Evolutionary conservation across 2,329 filamentous ascomycete species (phyloP).

Genomic region (Dothistroma pini): DNA sequence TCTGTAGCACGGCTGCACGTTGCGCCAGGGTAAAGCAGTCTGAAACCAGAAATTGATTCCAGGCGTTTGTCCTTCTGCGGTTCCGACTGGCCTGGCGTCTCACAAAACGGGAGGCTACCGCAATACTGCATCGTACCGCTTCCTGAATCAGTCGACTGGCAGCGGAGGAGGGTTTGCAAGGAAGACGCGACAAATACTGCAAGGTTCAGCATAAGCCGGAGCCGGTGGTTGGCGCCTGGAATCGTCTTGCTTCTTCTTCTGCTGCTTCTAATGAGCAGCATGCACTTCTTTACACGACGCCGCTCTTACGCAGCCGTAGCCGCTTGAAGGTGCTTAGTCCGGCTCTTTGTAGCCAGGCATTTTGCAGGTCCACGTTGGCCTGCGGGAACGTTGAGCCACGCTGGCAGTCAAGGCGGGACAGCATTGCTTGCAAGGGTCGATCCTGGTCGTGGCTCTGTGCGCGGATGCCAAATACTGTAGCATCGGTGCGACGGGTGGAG

Average conservation of each 20-base stretch:
- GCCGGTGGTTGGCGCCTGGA: not conserved
- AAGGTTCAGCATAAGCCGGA: not conserved
- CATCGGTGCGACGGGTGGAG: conserved; percentile 5
- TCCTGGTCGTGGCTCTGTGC: conserved; percentile 1
- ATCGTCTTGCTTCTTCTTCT: not conserved
- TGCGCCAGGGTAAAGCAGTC: not conserved
- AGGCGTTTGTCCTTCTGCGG: not conserved
- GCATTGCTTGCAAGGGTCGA: not conserved
- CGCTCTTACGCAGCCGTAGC: not conserved
- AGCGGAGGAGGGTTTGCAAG: not conserved
- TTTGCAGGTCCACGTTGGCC: not conserved
- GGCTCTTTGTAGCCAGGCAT: not conserved
- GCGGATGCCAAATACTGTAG: conserved; percentile 7
- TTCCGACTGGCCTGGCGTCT: not conserved
- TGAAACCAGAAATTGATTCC: not conserved
- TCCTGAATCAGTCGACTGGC: not conserved
- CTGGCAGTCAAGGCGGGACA: conserved; percentile 3
- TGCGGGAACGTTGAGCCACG: conserved; percentile 3
- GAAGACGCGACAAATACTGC: not conserved
- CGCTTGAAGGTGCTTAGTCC: not conserved
- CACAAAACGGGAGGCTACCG: not conserved
- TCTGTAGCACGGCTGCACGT: not conserved
- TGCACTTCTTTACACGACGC: not conserved
- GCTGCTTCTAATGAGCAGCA: not conserved
- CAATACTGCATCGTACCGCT: not conserved